These are phyloP conservation scores for Kingdonia uniflora DNA, from an alignment of 164 flowering plant species.

Conservation along the genomic window DNA sequence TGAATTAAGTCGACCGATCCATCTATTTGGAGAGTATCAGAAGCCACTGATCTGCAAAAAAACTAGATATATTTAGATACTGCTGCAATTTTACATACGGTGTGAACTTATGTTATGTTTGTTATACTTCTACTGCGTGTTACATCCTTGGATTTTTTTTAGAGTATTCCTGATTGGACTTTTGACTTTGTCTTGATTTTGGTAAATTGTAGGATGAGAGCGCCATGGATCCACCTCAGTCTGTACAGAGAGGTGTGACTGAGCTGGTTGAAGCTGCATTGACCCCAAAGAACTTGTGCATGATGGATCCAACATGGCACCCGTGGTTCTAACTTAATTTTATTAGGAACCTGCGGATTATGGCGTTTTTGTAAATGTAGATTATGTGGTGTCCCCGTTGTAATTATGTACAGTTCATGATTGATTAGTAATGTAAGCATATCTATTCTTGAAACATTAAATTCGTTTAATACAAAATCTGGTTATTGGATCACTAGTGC, in stretches of 20 bases:
- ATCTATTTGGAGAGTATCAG: no score
- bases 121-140: no score
- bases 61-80: no score
- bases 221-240: conserved; percentile 82
- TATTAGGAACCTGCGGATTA: not conserved
- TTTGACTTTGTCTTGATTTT: no score
- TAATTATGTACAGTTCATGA: not conserved
- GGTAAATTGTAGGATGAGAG: conserved; percentile 53
- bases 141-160: no score
- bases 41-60: no score
- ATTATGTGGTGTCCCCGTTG: not conserved
- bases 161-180: conserved; percentile 8
- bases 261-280: conserved; percentile 92
- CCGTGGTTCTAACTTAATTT: conserved; percentile 66
- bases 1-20: no score
- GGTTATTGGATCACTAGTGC: no score
- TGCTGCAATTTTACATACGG: no score
- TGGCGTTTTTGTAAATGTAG: not conserved
- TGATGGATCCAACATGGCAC: conserved; percentile 99
- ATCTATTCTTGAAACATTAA: not conserved
- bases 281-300: conserved; percentile 77
- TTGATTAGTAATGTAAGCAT: no score
- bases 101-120: no score
- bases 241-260: conserved; percentile 82
- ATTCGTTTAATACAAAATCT: no score